phyloP scores from a whole-genome alignment of 495 filamentous ascomycete species.

The Baudoinia panamericana region DNA sequence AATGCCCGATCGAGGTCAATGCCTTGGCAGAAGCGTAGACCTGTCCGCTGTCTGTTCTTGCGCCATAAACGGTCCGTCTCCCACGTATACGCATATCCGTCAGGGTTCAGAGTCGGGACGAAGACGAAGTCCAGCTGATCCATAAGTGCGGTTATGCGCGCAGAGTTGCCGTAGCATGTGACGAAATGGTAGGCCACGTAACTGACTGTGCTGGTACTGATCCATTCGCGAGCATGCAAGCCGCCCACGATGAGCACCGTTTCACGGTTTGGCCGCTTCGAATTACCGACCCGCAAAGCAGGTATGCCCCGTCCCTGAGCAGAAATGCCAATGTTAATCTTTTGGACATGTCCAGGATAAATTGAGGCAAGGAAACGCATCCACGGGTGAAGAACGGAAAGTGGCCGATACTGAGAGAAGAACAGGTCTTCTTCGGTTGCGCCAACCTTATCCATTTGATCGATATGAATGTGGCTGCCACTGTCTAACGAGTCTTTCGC shows the following conservation, averaged over 20 bases:
- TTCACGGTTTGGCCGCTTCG: constrained; percentile 39
- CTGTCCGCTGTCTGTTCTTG: constrained; percentile 81
- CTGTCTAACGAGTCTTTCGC: constrained; percentile 24
- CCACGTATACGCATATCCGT: constrained; percentile 92
- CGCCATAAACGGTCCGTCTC: constrained; percentile 85
- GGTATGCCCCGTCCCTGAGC: constrained; percentile 79
- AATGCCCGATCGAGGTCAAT: constrained; percentile 82
- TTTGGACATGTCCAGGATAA: constrained; percentile 64
- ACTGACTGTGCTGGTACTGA: constrained; percentile 80
- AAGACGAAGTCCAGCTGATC: constrained; percentile 77
- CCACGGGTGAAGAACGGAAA: constrained; percentile 70
- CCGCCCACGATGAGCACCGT: constrained; percentile 77
- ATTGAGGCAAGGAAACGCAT: constrained; percentile 79
- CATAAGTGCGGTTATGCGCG: constrained; percentile 58
- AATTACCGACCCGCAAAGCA: constrained; percentile 62
- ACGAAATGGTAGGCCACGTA: constrained; percentile 86
- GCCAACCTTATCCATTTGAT: constrained; percentile 18
- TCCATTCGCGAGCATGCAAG: constrained; percentile 89
- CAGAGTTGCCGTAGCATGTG: constrained; percentile 57
- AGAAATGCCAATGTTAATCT: constrained; percentile 63
- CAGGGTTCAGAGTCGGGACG: constrained; percentile 79
- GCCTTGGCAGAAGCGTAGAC: constrained; percentile 69
- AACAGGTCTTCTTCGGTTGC: constrained; percentile 54
- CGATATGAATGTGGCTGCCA: neutral
- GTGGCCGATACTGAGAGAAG: constrained; percentile 75